A percentile compares a stretch with the other conserved stretches of the same genome.
phyloP scores from a whole-genome alignment of 768 basidiomycete genomes.

The Paxillus rubicundulus region DNA sequence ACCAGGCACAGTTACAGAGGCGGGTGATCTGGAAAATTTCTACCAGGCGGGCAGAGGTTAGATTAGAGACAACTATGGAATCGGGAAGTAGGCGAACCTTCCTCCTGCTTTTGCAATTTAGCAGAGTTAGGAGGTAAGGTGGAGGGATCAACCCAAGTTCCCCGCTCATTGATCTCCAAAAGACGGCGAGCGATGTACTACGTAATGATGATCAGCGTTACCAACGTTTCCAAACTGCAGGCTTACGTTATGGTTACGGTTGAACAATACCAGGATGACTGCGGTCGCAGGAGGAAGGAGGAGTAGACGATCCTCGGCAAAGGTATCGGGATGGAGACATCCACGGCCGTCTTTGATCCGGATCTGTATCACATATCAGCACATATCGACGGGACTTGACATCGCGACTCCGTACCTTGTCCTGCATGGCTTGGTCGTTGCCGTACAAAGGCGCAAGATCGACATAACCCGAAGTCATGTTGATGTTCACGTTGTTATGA shows the following conservation, averaged over 20 bases:
- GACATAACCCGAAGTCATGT: slow-evolving; percentile 85
- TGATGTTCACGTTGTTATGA: slow-evolving; percentile 62
- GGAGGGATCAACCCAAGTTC: slow-evolving; percentile 56
- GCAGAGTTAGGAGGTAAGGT: slow-evolving; percentile 33
- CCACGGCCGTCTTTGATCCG: slow-evolving; percentile 61
- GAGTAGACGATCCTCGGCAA: slow-evolving; percentile 76
- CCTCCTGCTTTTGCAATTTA: slow-evolving; percentile 53
- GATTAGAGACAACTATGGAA: background rate
- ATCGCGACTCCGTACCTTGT: slow-evolving; percentile 43
- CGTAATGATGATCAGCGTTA: background rate
- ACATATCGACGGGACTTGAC: background rate
- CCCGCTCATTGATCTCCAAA: slow-evolving; percentile 78
- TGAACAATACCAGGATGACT: slow-evolving; percentile 80
- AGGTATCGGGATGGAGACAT: slow-evolving; percentile 63
- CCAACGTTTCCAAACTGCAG: background rate
- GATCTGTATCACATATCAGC: slow-evolving; percentile 14
- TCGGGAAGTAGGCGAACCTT: slow-evolving; percentile 30
- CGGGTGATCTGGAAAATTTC: slow-evolving; percentile 85
- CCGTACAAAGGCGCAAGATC: slow-evolving; percentile 86
- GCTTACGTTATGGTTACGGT: slow-evolving; percentile 83
- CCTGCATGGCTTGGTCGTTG: slow-evolving; percentile 57
- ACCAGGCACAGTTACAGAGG: slow-evolving; percentile 79
- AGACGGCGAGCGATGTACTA: slow-evolving; percentile 80
- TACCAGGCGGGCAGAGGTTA: slow-evolving; percentile 24
- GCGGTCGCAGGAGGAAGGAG: slow-evolving; percentile 78